Evolutionary conservation across 177 flowering plant species (phyloP).

Genomic region (Vitis hybrid): DNA sequence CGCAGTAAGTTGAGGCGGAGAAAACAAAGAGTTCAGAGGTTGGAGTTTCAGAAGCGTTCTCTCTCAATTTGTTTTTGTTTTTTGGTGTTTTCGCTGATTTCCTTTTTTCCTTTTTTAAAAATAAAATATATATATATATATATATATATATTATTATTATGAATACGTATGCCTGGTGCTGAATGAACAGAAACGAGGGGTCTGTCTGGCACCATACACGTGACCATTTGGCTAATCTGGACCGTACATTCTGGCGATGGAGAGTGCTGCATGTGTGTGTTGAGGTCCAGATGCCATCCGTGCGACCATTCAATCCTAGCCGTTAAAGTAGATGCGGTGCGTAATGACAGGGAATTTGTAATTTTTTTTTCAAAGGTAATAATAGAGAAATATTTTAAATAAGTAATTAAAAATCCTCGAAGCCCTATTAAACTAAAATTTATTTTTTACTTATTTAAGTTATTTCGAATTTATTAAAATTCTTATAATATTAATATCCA

Average conservation of each 20-base stretch:
- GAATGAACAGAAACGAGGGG: not conserved
- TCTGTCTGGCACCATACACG: slow-evolving; percentile 7
- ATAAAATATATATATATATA: too few relatives aligned
- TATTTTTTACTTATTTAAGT: too few relatives aligned
- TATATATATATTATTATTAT: too few relatives aligned
- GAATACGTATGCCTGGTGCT: not conserved
- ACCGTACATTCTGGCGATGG: slow-evolving; percentile 11
- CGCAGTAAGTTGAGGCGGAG: slow-evolving; percentile 11
- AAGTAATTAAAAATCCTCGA: too few relatives aligned
- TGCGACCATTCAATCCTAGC: not conserved
- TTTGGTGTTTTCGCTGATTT: not conserved
- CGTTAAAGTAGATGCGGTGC: too few relatives aligned
- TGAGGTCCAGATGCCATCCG: slow-evolving; percentile 8
- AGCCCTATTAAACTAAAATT: too few relatives aligned
- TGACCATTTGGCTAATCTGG: slow-evolving; percentile 3
- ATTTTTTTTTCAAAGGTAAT: too few relatives aligned
- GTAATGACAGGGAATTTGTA: too few relatives aligned
- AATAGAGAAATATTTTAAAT: too few relatives aligned
- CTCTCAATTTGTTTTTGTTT: not conserved
- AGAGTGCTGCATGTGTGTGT: not conserved
- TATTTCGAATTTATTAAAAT: too few relatives aligned
- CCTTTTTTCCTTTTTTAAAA: not conserved
- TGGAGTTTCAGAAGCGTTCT: slow-evolving; percentile 15
- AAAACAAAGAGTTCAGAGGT: slow-evolving; percentile 11
- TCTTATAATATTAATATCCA: too few relatives aligned